Evolutionary conservation across 129 eudicot genomes (phyloP), one percentile per base, ranked within the genome.

Genomic region (Escallonia rubra): DNA sequence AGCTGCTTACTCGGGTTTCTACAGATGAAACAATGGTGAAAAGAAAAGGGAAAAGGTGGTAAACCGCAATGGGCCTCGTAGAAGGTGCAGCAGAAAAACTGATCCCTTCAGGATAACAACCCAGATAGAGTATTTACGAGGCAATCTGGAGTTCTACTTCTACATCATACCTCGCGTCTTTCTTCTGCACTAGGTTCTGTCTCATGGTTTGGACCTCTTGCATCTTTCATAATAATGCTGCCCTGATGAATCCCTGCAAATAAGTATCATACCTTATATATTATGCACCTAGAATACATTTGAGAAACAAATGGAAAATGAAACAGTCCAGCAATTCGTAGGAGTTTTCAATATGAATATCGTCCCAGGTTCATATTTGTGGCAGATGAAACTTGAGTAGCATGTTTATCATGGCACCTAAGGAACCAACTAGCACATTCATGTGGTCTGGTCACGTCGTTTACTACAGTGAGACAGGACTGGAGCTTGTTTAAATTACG

Each of bases 141-240:
- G 59, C 53, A 57, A 46, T 49, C 14, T 34, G 34, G 11, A 66
- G 60, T 66, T 66, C 11, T 49, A 4, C 14, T 59, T 10, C 14
- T 64, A 43, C 41, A 23, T 58, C 56, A 80, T 61, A 56, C 59
- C 43, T 70, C 76, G 7, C 69, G 79, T 77, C 63, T 77, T 40
- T 74, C 67, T 61, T 73, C 72, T 13, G 14, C 6, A 42, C 44
- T 61, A 8, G 50, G 23, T 64, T 75, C 80, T 72, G 70, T 64
- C 15, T 66, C 65, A 64, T 43, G 69, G 43, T 16, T 52, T 58
- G 51, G 14, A 49, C 59, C 72, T 63, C 66, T 80, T 67, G 57
- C 63, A 40, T 70, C 85, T 61, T 63, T 74, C 45, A 63, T 64
- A 45, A 59, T 39, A 42, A 41, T 59, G 45, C 61, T 61, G 44